Evolutionary conservation across 345 rosid species (phyloP), one percentile per base, ranked within the genome.

Genomic region (Camelina neglecta): DNA sequence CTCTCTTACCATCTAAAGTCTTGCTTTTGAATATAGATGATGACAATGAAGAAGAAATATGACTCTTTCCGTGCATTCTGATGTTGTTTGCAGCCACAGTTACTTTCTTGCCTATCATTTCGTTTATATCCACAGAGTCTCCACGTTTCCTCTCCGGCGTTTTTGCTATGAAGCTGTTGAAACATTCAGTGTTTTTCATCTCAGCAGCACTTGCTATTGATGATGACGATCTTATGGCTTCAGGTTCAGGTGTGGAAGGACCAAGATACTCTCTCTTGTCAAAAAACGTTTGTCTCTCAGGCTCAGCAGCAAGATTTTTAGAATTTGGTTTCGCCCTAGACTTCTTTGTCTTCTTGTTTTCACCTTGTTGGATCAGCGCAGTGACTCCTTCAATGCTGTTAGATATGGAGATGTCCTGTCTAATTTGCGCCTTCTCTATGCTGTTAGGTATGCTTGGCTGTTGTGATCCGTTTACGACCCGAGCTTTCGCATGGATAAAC

Each of bases 71-170:
- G 67, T 67, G 77, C 81, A 71, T 71, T 71, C 67, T 71, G 56
- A 71, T 77, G 72, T 71, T 77, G 60, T 70, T 76, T 63, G 80
- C 80, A 36, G 80, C 80, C 71, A 63, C 75, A 1, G 35, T 63
- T 24, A 70, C 38, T 45, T 44, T 78, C 58, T 66, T 78, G 56
- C 81, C 49, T 38, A 77, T 31, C 42, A 23, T 44, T 7, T 63
- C 53, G 57, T 54, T 70, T 53, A n/a, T 11, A 18, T 23, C 39
- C 61, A 41, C 39, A 7, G 55, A 16, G 18, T 21, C 72, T 59
- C n/a, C 59, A 56, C 41, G 54, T 58, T 59, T 53, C 68, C 62
- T 65, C 61, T 58, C 67, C 1, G 47, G 67, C 10, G 69, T 50
- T 65, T 23, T 57, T 49, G 72, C 61, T 39, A 0, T 4, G 10